Evolutionary conservation across 2,329 filamentous ascomycete genomes (phyloP).

Genomic region (Albifimbria verrucaria): DNA sequence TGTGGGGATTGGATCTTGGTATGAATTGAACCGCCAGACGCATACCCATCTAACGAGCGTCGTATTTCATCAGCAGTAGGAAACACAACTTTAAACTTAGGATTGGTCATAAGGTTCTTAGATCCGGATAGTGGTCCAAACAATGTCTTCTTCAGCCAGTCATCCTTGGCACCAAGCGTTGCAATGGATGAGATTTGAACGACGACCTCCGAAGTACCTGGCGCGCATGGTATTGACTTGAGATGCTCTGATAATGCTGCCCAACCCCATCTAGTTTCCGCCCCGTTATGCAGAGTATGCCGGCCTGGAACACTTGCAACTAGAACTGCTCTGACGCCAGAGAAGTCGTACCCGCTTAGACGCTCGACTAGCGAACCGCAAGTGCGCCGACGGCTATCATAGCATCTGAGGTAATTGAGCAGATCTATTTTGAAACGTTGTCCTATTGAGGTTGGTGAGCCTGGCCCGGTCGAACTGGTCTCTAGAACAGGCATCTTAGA

Average conservation of each 20-base stretch:
- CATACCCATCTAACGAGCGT: slow-evolving; percentile 72
- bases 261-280: slow-evolving; percentile 74
- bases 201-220: slow-evolving; percentile 46
- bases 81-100: slow-evolving; percentile 70
- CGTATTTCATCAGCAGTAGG: slow-evolving; percentile 78
- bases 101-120: slow-evolving; percentile 19
- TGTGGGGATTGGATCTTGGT: slow-evolving; percentile 68
- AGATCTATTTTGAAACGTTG: slow-evolving; percentile 73
- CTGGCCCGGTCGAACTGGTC: neutral
- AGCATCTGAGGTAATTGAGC: slow-evolving; percentile 67
- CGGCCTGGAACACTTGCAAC: slow-evolving; percentile 76
- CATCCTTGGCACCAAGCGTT: slow-evolving; percentile 66
- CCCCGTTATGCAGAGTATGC: slow-evolving; percentile 46
- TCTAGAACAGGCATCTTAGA: too few species aligned
- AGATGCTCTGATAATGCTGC: slow-evolving; percentile 61
- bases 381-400: slow-evolving; percentile 55
- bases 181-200: slow-evolving; percentile 78
- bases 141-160: slow-evolving; percentile 67
- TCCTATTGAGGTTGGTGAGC: too few species aligned
- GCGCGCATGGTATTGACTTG: slow-evolving; percentile 44
- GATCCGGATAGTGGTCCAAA: slow-evolving; percentile 47
- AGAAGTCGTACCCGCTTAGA: slow-evolving; percentile 66
- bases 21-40: slow-evolving; percentile 76
- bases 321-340: slow-evolving; percentile 63
- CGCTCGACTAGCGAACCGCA: slow-evolving; percentile 54